Base-by-base conservation (phyloP, 2,329 filamentous ascomycete species). In the Cladosporium sp. region DNA sequence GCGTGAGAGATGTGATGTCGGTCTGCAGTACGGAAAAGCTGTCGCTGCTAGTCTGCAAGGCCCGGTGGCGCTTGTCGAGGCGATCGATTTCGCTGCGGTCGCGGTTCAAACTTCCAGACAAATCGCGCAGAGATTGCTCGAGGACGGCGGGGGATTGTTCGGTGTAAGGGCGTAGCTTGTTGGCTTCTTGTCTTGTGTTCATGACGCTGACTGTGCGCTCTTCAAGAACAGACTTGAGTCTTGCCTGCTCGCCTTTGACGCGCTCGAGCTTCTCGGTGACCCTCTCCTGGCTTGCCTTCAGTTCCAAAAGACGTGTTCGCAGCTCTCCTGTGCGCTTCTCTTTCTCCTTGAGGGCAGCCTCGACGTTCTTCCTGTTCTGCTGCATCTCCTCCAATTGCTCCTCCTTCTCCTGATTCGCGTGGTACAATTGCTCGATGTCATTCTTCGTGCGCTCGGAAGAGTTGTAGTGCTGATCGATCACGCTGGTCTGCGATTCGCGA, bases 391-490 rank as follows among this genome's bases (percentile, higher is more conserved):
- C 82, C 9, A 97, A 72, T 13, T 85, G 83, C 38, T 78, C 79
- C 62, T 94, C 87, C 72, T 93, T 88, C 42, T 91, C 85, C 65
- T 95, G 85, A 65, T 97, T 98, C 58, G 92, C 86, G 11, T 78
- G 76, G 64, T 91, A 91, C 8, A 97, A 75, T 16, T 84, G 79
- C 70, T 97, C 92, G 62, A 97, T 96, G 54, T 86, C 83, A 46
- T 84, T 76, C 71, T 95, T 96, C 1, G 87, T 91, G 52, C 80
- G 82, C 69, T 96, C 89, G 11, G 87, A 82, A 62, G 88, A 91
- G 74, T 95, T 93, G 73, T 93, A 93, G 70, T 97, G 87, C 67
- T 94, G 83, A 66, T 96, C 91, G 56, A 97, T 95, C 25, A 93
- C 83, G 33, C 77, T 75, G 1, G 90, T 94, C 69, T 97, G 92